These are phyloP conservation scores for Russula vinacea DNA, from an alignment of 768 basidiomycete genomes.

Conservation along the genomic window DNA sequence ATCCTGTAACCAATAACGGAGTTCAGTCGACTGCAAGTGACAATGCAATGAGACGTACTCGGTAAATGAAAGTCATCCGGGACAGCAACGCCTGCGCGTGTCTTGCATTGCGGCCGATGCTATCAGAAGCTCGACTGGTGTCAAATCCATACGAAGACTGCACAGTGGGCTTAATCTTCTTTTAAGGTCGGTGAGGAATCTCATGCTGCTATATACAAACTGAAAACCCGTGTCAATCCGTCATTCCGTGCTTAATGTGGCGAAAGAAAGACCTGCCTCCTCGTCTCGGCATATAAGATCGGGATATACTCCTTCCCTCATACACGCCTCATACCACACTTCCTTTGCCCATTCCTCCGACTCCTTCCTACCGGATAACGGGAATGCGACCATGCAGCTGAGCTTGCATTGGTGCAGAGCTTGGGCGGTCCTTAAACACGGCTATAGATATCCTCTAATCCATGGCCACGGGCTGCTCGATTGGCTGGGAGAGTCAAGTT, in stretches of 20 bases:
- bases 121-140: constrained; percentile 12
- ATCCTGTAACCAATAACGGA: background rate
- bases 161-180: background rate
- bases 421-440: background rate
- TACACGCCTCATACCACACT: constrained; percentile 13
- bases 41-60: constrained; percentile 5
- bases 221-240: constrained; percentile 1
- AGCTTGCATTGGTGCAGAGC: constrained; percentile 3
- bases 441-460: background rate
- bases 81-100: constrained; percentile 2
- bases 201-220: background rate
- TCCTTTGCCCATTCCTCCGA: background rate
- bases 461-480: too few species aligned
- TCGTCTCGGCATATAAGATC: background rate
- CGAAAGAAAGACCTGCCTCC: background rate
- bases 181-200: background rate
- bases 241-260: background rate
- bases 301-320: background rate
- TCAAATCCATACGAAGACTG: constrained; percentile 17
- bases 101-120: constrained; percentile 7
- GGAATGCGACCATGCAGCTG: constrained; percentile 18
- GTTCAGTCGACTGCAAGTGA: background rate
- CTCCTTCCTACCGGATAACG: background rate
- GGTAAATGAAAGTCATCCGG: constrained; percentile 10
- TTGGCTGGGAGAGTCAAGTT: too few species aligned